Evolutionary conservation across 2,329 filamentous ascomycete species (phyloP).

Genomic region (Cercospora beticola): DNA sequence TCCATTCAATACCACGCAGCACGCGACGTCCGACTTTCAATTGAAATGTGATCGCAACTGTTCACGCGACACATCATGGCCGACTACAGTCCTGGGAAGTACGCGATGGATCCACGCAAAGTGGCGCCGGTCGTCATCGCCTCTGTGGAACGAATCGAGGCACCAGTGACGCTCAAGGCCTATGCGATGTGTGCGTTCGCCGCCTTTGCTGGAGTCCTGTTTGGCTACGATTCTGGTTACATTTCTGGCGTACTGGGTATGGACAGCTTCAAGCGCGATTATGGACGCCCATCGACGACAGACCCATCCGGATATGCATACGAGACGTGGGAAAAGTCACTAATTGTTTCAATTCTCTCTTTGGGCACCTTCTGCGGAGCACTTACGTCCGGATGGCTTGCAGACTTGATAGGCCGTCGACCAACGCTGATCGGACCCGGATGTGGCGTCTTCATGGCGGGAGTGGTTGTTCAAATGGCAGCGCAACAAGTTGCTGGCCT

Average conservation of each 20-base stretch:
- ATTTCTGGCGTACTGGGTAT: slow-evolving; percentile 55
- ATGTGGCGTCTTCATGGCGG: slow-evolving; percentile 59
- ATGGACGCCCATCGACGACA: slow-evolving; percentile 29
- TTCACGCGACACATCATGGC: slow-evolving; percentile 1
- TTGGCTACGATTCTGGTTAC: slow-evolving; percentile 60
- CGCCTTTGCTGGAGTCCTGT: slow-evolving; percentile 61
- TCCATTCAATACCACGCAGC: neutral
- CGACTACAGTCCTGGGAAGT: neutral
- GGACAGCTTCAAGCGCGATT: slow-evolving; percentile 47
- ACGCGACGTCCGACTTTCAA: neutral
- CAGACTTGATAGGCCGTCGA: slow-evolving; percentile 66
- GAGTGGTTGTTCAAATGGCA: slow-evolving; percentile 59
- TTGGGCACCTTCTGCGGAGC: slow-evolving; percentile 76
- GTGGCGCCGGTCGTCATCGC: neutral
- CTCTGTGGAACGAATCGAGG: slow-evolving; percentile 34
- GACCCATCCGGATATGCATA: slow-evolving; percentile 31
- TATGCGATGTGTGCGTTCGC: slow-evolving; percentile 62
- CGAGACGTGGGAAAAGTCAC: slow-evolving; percentile 48
- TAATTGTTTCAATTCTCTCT: slow-evolving; percentile 72
- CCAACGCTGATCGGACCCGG: slow-evolving; percentile 59
- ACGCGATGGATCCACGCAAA: neutral
- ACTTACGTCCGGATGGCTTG: slow-evolving; percentile 57
- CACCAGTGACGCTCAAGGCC: slow-evolving; percentile 46
- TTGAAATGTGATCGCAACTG: neutral
- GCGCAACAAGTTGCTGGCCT: slow-evolving; percentile 63